Conservation (phyloP, 306 rosid genomes). For the Cicer chorassanicum region DNA sequence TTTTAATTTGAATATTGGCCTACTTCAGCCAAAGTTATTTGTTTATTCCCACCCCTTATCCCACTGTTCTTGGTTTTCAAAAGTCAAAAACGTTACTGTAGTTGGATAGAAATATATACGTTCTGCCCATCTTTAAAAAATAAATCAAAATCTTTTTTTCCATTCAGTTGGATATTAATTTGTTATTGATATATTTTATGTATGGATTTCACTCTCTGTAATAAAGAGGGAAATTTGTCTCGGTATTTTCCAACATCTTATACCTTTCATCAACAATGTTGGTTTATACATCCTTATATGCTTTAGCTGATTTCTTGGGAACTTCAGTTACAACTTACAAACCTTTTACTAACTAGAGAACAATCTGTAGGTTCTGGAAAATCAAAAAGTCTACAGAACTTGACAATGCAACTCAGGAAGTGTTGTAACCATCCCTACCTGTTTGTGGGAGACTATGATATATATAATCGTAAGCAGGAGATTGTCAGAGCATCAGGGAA, state of each 20-base stretch:
- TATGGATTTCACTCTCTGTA: not conserved
- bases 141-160: not conserved
- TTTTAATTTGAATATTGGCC: slow-evolving; percentile 32
- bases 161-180: slow-evolving; percentile 31
- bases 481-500: slow-evolving; percentile 96
- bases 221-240: not conserved
- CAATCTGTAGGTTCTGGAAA: slow-evolving; percentile 84
- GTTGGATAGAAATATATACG: slow-evolving; percentile 16
- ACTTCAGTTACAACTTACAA: not conserved
- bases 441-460: slow-evolving; percentile 85
- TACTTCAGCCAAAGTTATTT: slow-evolving; percentile 18
- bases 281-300: slow-evolving; percentile 6
- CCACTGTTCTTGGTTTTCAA: slow-evolving; percentile 13
- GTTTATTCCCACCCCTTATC: not conserved
- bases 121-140: slow-evolving; percentile 31
- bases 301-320: slow-evolving; percentile 11
- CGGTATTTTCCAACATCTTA: not conserved
- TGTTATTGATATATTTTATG: slow-evolving; percentile 21
- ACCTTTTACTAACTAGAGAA: slow-evolving; percentile 17
- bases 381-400: slow-evolving; percentile 93
- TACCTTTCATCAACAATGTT: not conserved
- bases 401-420: slow-evolving; percentile 98
- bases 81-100: not conserved
- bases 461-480: slow-evolving; percentile 79
- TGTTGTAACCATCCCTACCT: slow-evolving; percentile 99